Evolutionary conservation across 352 stramenopile genomes (phyloP), one percentile per base, ranked within the genome.

Genomic region (Detonula confervacea): DNA sequence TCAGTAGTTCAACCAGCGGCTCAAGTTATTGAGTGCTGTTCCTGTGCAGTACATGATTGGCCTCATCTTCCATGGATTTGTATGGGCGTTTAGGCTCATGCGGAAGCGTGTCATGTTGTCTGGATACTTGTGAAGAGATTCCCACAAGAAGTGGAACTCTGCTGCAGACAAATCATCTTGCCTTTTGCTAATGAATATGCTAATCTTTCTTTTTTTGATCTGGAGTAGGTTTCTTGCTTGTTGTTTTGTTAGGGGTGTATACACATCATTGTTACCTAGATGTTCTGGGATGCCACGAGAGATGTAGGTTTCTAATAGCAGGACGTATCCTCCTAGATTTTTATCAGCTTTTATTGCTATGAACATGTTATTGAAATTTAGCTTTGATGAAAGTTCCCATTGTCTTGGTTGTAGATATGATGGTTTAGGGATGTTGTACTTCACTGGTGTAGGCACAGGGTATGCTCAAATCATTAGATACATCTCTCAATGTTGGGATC

Each of bases 21-120:
- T 72, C 0, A 44, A 25, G 22, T 60, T 30, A 46, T 71, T 77
- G n/a, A 77, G 27, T 12, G 25, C 14, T 30, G 68, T 77, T 18
- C 59, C 68, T 18, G 46, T 44, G 16, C 68, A 77, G 35, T 59
- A 77, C 5, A 77, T 33, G 24, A 77, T 77, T 18, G 68, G 68
- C 16, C 68, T 5, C 56, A 71, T 77, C 60, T 77, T 77, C 33
- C 30, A 70, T 37, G 68, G 68, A 25, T 30, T 27, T 18, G 71
- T 77, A 16, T 77, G 68, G 2, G 42, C 68, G 20, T 77, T 77
- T 2, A 60, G 7, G 14, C 25, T 71, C 68, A 77, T 70, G 0
- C 49, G 22, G 22, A 77, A 77, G 7, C 55, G 2, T 16, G 67
- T 57, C 2, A 72, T 29, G 3, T 71, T 55, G n/a, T 76, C 37